Percentiles rank a stretch among this genome's conserved stretches.
Conservation (phyloP, 148 eudicot species). For the Pouteria glomerata region DNA sequence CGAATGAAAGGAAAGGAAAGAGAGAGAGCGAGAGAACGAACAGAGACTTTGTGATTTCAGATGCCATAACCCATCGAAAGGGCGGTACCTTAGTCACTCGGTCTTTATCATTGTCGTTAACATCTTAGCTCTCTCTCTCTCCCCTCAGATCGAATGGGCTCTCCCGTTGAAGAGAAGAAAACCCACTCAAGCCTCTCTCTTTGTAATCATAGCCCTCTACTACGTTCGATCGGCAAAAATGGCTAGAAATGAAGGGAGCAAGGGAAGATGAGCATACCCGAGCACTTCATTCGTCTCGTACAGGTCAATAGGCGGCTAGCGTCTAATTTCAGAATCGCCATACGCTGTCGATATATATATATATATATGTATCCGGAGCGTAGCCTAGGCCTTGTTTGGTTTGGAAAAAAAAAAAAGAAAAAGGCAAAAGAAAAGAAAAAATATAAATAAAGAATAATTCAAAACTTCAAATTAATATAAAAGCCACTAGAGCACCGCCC, state of each 20-base stretch:
- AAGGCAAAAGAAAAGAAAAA: too few relatives aligned
- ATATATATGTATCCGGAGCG: too few relatives aligned
- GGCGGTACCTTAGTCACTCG: conserved; percentile 12
- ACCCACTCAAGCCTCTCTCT: conserved; percentile 35
- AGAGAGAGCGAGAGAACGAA: too few relatives aligned
- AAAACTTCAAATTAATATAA: too few relatives aligned
- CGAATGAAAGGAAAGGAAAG: neutral
- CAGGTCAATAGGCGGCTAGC: neutral
- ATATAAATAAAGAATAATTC: too few relatives aligned
- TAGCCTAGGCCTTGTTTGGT: too few relatives aligned
- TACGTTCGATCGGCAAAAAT: neutral
- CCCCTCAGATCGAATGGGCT: neutral
- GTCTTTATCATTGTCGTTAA: neutral
- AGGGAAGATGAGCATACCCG: neutral
- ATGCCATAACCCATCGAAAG: conserved; percentile 10
- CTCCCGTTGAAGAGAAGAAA: neutral
- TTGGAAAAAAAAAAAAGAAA: too few relatives aligned
- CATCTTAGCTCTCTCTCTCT: neutral
- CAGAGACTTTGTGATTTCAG: neutral
- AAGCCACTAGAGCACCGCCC: too few relatives aligned
- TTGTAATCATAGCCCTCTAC: conserved; percentile 23
- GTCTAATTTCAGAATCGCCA: neutral
- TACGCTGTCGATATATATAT: too few relatives aligned
- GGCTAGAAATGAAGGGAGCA: neutral
- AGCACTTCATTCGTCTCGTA: neutral